These are phyloP conservation scores for Paralagenidium karlingii DNA, from an alignment of 352 stramenopile genomes.

Conservation along the genomic window DNA sequence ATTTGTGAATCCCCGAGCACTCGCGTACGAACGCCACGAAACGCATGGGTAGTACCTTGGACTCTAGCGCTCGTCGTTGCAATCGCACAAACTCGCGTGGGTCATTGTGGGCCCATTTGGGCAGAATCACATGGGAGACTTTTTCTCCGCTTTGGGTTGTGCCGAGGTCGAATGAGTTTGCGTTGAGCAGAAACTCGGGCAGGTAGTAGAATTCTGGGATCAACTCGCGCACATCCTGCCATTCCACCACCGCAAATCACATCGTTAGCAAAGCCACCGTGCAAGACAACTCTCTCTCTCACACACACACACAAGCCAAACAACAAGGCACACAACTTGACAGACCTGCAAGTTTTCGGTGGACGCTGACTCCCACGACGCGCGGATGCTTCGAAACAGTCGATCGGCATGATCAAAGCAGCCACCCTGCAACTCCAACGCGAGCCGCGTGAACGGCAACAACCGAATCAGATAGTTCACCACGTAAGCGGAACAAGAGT, in stretches of 20 bases:
- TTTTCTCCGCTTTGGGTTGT: slow-evolving; percentile 66
- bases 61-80: slow-evolving; percentile 93
- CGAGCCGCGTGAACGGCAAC: slow-evolving; percentile 96
- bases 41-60: too few species aligned
- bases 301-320: too few species aligned
- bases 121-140: slow-evolving; percentile 87
- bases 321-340: too few species aligned
- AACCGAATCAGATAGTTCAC: slow-evolving; percentile 96
- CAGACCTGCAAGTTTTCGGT: slow-evolving; percentile 71
- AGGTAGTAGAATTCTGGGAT: slow-evolving; percentile 98
- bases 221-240: slow-evolving; percentile 97
- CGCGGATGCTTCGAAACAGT: slow-evolving; percentile 90
- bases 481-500: slow-evolving; percentile 89
- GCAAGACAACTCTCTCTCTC: too few species aligned
- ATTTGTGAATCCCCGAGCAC: too few species aligned
- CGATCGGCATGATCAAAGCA: slow-evolving; percentile 98
- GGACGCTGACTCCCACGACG: slow-evolving; percentile 84
- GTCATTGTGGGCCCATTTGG: slow-evolving; percentile 89
- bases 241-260: slow-evolving; percentile 95
- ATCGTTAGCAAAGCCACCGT: too few species aligned
- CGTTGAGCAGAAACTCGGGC: slow-evolving; percentile 92
- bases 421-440: slow-evolving; percentile 90
- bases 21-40: too few species aligned
- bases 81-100: slow-evolving; percentile 92
- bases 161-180: slow-evolving; percentile 92